Evolutionary conservation across 257 asterid species (phyloP).

Genomic region (Penstemon barbatus): DNA sequence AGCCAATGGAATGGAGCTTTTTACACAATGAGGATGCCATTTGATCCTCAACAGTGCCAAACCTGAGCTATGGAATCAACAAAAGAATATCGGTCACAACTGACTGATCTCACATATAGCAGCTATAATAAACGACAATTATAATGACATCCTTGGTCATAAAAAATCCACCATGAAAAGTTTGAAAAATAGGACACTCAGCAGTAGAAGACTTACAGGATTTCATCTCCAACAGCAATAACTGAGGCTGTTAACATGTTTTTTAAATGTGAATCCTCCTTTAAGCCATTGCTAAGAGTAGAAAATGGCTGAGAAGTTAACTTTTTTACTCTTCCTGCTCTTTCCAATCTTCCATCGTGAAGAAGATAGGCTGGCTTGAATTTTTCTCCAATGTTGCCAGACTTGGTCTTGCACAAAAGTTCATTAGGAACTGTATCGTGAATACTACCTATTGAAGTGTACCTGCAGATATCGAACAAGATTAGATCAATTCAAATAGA

Average conservation of each 20-base stretch:
- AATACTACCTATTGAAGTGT: conserved; percentile 95
- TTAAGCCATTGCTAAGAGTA: conserved; percentile 56
- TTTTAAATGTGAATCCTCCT: conserved; percentile 40
- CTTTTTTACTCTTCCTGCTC: conserved; percentile 88
- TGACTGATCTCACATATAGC: conserved; percentile 26
- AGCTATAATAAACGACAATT: conserved; percentile 2
- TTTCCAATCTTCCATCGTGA: conserved; percentile 87
- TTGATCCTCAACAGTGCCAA: conserved; percentile 79
- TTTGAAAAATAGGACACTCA: conserved; percentile 5
- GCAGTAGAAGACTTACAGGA: conserved; percentile 68
- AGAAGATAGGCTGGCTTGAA: conserved; percentile 86
- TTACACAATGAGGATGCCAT: conserved; percentile 56
- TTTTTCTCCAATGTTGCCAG: conserved; percentile 47
- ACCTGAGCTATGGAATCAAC: conserved; percentile 93
- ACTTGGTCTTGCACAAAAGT: conserved; percentile 46
- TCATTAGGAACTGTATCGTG: conserved; percentile 91
- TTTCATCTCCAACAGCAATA: conserved; percentile 85
- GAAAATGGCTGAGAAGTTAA: conserved; percentile 41
- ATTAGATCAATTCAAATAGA: conserved; percentile 9
- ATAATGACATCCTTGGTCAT: background rate
- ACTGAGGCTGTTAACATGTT: conserved; percentile 63
- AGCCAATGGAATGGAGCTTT: conserved; percentile 75
- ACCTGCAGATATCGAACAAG: conserved; percentile 48
- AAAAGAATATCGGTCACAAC: conserved; percentile 24
- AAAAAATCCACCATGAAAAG: conserved; percentile 11